phyloP scores from a whole-genome alignment of 768 basidiomycete species.

The Phylloporus arenicola region DNA sequence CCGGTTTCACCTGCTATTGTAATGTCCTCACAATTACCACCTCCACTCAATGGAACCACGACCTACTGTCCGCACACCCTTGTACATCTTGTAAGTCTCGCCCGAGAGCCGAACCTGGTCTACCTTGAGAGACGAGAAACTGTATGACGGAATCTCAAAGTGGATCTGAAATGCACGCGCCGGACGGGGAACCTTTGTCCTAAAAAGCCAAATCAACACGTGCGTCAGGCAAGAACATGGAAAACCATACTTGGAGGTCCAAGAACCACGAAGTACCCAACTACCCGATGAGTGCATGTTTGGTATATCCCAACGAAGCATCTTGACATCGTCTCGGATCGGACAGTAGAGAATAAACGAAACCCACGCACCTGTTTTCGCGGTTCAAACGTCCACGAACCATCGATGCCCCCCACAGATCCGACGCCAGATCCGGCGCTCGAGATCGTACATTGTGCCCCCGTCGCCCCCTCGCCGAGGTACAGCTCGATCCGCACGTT shows the following conservation, averaged over 20 bases:
- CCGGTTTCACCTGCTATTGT: not conserved
- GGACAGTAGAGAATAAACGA: not conserved
- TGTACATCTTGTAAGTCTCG: conserved; percentile 86
- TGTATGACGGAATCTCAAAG: conserved; percentile 65
- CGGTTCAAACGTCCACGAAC: conserved; percentile 80
- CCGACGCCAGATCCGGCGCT: conserved; percentile 49
- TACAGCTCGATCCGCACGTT: conserved; percentile 65
- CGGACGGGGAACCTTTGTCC: conserved; percentile 49
- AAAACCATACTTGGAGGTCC: conserved; percentile 53
- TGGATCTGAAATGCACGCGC: conserved; percentile 68
- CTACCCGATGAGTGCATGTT: conserved; percentile 59
- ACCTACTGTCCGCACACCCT: conserved; percentile 69
- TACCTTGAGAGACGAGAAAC: conserved; percentile 77
- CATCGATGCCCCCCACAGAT: conserved; percentile 36
- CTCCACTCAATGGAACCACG: conserved; percentile 30
- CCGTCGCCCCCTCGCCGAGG: conserved; percentile 68
- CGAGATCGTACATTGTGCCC: conserved; percentile 66
- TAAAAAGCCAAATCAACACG: conserved; percentile 15
- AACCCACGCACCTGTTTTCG: conserved; percentile 45
- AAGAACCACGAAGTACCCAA: conserved; percentile 75
- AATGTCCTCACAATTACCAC: conserved; percentile 18
- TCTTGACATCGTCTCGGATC: conserved; percentile 35
- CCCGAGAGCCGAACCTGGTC: conserved; percentile 78
- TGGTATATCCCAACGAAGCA: conserved; percentile 75
- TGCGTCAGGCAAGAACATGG: not conserved